Percentiles rank a stretch among this genome's conserved stretches.
These are phyloP conservation scores for Nemania sp. DNA, from an alignment of 2,329 filamentous ascomycete genomes.

Conservation along the genomic window DNA sequence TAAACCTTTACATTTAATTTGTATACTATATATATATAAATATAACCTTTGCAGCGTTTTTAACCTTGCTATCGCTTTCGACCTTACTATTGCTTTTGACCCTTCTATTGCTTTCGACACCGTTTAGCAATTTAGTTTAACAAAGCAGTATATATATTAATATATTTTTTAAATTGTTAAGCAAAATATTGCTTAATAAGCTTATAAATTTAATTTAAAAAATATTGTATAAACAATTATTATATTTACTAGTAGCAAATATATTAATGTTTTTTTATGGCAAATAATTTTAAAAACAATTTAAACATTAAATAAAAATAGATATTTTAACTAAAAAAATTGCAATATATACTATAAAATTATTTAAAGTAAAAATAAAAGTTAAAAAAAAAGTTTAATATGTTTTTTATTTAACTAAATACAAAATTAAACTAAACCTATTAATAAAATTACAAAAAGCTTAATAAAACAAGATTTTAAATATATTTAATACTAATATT, in stretches of 20 bases:
- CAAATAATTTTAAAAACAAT: background rate
- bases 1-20: background rate
- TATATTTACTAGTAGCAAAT: background rate
- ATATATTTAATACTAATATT: background rate
- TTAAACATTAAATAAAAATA: conserved; percentile 1
- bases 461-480: background rate
- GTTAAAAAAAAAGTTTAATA: too few relatives aligned
- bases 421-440: background rate
- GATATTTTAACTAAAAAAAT: too few relatives aligned
- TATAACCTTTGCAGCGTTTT: background rate
- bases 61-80: background rate
- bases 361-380: background rate
- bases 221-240: too few relatives aligned
- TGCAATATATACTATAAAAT: background rate
- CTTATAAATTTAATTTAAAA: too few relatives aligned
- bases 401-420: too few relatives aligned
- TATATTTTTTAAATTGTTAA: too few relatives aligned
- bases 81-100: background rate
- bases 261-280: conserved; percentile 1
- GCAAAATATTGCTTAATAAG: too few relatives aligned
- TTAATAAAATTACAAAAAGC: background rate
- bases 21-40: too few relatives aligned
- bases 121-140: too few relatives aligned
- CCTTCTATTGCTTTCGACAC: too few relatives aligned
- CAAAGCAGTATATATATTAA: background rate